Evolutionary conservation across 2,329 filamentous ascomycete species (phyloP).

Genomic region (Amauroascus niger): DNA sequence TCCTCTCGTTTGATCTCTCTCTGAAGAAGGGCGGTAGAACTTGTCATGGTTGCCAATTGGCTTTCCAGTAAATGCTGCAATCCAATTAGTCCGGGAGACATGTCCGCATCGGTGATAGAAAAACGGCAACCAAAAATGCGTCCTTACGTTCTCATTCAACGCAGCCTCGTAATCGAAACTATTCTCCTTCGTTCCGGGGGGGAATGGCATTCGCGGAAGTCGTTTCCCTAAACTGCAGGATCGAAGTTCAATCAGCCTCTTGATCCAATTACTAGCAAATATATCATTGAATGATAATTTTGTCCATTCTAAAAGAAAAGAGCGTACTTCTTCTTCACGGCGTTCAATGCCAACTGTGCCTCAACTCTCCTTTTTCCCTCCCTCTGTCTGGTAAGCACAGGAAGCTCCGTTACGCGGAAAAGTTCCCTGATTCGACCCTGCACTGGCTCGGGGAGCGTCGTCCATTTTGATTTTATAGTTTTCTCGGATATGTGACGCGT

Average conservation of each 20-base stretch:
- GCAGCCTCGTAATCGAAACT: constrained; percentile 38
- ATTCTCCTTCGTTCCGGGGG: constrained; percentile 34
- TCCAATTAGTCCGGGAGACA: constrained; percentile 3
- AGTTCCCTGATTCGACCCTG: constrained; percentile 37
- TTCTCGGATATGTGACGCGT: constrained; percentile 35
- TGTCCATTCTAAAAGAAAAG: background rate
- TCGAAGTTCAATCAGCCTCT: background rate
- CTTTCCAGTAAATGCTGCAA: constrained; percentile 31
- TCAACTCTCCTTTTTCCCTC: constrained; percentile 37
- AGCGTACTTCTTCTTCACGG: constrained; percentile 36
- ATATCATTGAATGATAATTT: too few species aligned
- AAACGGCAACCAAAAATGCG: background rate
- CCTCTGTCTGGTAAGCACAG: constrained; percentile 35
- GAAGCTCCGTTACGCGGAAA: constrained; percentile 34
- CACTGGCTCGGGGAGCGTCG: constrained; percentile 34
- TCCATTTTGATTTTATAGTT: constrained; percentile 40
- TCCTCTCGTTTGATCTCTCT: constrained; percentile 38
- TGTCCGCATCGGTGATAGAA: background rate
- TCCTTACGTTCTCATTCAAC: constrained; percentile 35
- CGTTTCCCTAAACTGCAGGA: constrained; percentile 30
- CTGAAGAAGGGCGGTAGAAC: constrained; percentile 33
- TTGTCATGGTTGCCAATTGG: constrained; percentile 32
- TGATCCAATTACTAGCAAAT: background rate
- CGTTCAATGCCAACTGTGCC: constrained; percentile 33
- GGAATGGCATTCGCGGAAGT: constrained; percentile 40